phyloP scores from a whole-genome alignment of 2,329 filamentous ascomycete genomes.

The Pyrenophora tritici-repentis region DNA sequence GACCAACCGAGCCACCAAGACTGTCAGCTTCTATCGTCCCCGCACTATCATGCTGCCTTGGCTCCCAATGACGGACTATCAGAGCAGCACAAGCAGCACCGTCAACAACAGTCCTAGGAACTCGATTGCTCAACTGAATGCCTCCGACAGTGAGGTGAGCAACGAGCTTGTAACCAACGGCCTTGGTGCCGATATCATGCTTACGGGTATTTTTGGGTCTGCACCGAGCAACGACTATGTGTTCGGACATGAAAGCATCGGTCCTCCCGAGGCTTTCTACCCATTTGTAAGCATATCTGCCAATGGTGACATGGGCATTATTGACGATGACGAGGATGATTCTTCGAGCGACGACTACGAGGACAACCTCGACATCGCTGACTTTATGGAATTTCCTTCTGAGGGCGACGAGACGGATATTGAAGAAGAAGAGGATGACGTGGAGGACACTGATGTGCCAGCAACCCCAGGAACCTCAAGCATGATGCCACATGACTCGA shows the following conservation, averaged over 20 bases:
- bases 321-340: conserved; percentile 62
- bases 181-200: conserved; percentile 70
- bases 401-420: conserved; percentile 43
- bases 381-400: conserved; percentile 47
- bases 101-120: conserved; percentile 48
- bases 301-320: conserved; percentile 61
- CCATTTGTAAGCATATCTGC: conserved; percentile 63
- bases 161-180: conserved; percentile 42
- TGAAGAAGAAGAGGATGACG: conserved; percentile 45
- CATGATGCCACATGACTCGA: conserved; percentile 35
- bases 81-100: conserved; percentile 48
- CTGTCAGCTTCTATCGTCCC: conserved; percentile 50
- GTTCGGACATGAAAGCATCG: conserved; percentile 66
- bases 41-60: conserved; percentile 35
- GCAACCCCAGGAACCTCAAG: conserved; percentile 44
- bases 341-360: conserved; percentile 62
- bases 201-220: conserved; percentile 68
- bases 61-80: conserved; percentile 36
- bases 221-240: conserved; percentile 52
- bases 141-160: conserved; percentile 48
- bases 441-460: conserved; percentile 41
- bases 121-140: conserved; percentile 42
- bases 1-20: conserved; percentile 48
- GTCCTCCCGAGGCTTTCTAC: conserved; percentile 77
- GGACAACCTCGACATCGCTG: conserved; percentile 53